phyloP scores from a whole-genome alignment of 1,284 basidiomycete genomes.

The Cutaneotrichosporon mucoides region DNA sequence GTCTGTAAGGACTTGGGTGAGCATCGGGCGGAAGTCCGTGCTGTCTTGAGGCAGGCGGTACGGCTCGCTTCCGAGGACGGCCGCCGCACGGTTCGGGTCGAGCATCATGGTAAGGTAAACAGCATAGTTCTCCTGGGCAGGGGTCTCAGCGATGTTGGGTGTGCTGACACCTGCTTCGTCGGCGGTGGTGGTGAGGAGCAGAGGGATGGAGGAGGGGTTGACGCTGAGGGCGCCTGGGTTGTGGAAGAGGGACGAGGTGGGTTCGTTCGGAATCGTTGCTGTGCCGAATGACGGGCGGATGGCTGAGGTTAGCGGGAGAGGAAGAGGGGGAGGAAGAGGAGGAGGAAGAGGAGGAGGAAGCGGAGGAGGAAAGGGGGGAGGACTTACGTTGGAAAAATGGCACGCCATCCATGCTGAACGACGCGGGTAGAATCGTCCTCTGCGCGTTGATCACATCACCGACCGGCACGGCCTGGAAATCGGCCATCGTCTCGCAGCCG shows the following conservation, averaged over 20 bases:
- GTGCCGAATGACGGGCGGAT: slow-evolving; percentile 36
- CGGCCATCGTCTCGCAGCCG: slow-evolving; percentile 41
- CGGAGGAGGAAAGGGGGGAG: too few relatives aligned
- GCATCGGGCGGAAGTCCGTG: neutral
- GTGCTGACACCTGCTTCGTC: slow-evolving; percentile 60
- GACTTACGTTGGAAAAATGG: slow-evolving; percentile 34
- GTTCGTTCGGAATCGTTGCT: slow-evolving; percentile 42
- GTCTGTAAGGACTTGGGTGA: slow-evolving; percentile 59
- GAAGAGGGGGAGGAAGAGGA: too few relatives aligned
- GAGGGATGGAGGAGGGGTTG: slow-evolving; percentile 56
- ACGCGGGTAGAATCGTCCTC: too few relatives aligned
- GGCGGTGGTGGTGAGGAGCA: slow-evolving; percentile 65
- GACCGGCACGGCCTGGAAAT: slow-evolving; percentile 56
- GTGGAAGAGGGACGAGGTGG: slow-evolving; percentile 62
- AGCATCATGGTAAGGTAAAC: neutral
- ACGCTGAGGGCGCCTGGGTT: slow-evolving; percentile 60
- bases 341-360: too few relatives aligned
- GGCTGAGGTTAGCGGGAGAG: slow-evolving; percentile 26
- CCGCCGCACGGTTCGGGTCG: neutral
- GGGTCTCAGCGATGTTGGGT: too few relatives aligned
- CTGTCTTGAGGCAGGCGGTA: neutral
- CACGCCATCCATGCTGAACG: too few relatives aligned
- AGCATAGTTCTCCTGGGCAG: too few relatives aligned
- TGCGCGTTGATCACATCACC: slow-evolving; percentile 59
- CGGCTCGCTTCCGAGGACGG: neutral